A percentile compares a stretch with the other conserved stretches of the same genome.
These are phyloP conservation scores for Piper longum DNA, from an alignment of 164 flowering plant genomes.

Conservation along the genomic window DNA sequence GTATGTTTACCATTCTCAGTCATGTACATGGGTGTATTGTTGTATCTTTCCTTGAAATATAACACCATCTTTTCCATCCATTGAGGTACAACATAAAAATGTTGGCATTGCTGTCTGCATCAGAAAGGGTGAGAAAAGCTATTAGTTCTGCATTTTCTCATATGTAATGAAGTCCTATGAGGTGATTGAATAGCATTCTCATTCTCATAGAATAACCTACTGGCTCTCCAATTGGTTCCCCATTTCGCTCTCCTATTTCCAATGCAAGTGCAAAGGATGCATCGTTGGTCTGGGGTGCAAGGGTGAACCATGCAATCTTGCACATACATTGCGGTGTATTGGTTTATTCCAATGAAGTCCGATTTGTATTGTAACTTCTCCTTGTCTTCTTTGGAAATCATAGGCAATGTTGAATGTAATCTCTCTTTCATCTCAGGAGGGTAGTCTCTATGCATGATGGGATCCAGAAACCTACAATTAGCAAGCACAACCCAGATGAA, in stretches of 20 bases:
- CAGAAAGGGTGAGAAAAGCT: not conserved
- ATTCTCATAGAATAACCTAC: not conserved
- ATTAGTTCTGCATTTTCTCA: not conserved
- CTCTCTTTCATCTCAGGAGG: conserved; percentile 24
- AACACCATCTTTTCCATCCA: not conserved
- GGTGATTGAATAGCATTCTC: not conserved
- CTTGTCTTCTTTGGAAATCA: conserved; percentile 14
- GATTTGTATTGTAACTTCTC: conserved; percentile 12
- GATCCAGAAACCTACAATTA: conserved; percentile 26
- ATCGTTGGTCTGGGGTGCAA: not conserved
- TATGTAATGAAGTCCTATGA: too few species aligned
- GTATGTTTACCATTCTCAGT: not conserved
- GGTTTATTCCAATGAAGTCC: conserved; percentile 28
- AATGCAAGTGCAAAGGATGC: not conserved
- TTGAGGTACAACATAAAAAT: conserved; percentile 3
- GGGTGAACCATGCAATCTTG: conserved; percentile 12
- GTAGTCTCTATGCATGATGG: conserved; percentile 25
- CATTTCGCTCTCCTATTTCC: conserved; percentile 6
- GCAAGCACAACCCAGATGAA: not conserved
- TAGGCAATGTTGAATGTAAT: conserved; percentile 16
- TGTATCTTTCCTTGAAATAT: conserved; percentile 1
- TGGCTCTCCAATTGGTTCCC: conserved; percentile 9
- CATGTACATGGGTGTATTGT: conserved; percentile 10
- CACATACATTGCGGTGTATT: conserved; percentile 8
- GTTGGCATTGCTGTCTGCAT: not conserved